Conservation (phyloP, 257 asterid genomes). For the Euphrasia confusa region DNA sequence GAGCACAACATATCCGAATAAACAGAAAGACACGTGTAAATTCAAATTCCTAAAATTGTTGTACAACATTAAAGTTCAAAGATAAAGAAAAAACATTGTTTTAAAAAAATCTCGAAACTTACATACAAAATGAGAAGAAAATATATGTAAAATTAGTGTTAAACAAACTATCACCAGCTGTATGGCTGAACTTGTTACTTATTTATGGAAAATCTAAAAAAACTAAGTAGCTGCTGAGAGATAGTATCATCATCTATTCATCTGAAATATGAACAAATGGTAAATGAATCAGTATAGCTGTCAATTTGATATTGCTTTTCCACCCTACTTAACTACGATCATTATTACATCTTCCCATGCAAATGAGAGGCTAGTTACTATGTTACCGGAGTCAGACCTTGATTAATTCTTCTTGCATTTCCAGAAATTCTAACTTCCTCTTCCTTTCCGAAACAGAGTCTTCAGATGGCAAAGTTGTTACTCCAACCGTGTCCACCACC, state of each 20-base stretch:
- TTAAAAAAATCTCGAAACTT: slow-evolving; percentile 1
- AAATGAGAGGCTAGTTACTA: slow-evolving; percentile 20
- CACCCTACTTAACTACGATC: slow-evolving; percentile 6
- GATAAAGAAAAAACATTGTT: background rate
- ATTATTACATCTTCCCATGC: slow-evolving; percentile 14
- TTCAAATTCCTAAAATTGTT: slow-evolving; percentile 15
- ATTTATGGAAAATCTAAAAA: slow-evolving; percentile 5
- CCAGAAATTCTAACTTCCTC: slow-evolving; percentile 88
- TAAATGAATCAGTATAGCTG: slow-evolving; percentile 1
- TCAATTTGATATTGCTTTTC: slow-evolving; percentile 13
- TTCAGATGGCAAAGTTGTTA: slow-evolving; percentile 89
- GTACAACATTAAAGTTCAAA: slow-evolving; percentile 15
- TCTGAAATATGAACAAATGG: slow-evolving; percentile 16
- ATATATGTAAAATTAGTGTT: slow-evolving; percentile 1
- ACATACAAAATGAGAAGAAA: slow-evolving; percentile 9
- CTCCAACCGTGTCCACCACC: slow-evolving; percentile 91
- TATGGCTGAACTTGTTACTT: slow-evolving; percentile 15
- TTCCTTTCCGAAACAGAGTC: slow-evolving; percentile 92
- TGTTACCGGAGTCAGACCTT: slow-evolving; percentile 46
- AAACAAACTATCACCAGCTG: background rate
- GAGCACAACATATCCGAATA: slow-evolving; percentile 7
- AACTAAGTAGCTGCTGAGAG: background rate
- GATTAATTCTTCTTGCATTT: slow-evolving; percentile 94
- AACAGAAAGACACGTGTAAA: background rate
- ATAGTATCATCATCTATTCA: slow-evolving; percentile 20